A percentile compares a stretch with the other conserved stretches of the same genome.
Evolutionary conservation across 257 asterid species (phyloP).

Genomic region (Solanum sejunctum): DNA sequence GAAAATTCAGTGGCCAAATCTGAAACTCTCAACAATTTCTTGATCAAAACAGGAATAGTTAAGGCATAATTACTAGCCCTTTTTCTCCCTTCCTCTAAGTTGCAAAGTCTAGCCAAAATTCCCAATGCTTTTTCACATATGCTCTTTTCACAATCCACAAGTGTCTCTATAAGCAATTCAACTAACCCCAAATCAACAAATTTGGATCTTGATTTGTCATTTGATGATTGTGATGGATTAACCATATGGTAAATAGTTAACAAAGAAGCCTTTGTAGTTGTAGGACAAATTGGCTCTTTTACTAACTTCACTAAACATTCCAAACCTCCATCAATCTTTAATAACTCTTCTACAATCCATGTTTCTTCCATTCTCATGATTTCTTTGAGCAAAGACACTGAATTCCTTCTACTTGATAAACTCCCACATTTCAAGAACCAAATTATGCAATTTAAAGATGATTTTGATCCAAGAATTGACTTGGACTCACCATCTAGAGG

Average conservation of each 20-base stretch:
- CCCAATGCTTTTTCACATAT: slow-evolving; percentile 42
- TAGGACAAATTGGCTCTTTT: slow-evolving; percentile 36
- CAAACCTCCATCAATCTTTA: slow-evolving; percentile 13
- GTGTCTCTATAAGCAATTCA: slow-evolving; percentile 18
- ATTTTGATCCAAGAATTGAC: slow-evolving; percentile 13
- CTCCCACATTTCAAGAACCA: slow-evolving; percentile 25
- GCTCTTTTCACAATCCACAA: slow-evolving; percentile 38
- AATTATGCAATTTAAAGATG: slow-evolving; percentile 14
- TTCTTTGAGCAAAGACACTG: slow-evolving; percentile 9
- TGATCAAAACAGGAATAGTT: slow-evolving; percentile 32
- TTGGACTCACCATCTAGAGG: slow-evolving; percentile 21
- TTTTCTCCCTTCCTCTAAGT: slow-evolving; percentile 15
- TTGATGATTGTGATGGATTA: background rate
- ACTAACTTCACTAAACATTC: slow-evolving; percentile 26
- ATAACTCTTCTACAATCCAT: background rate
- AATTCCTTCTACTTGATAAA: slow-evolving; percentile 11
- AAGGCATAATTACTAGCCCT: slow-evolving; percentile 23
- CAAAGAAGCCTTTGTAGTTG: slow-evolving; percentile 36
- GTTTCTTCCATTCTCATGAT: background rate
- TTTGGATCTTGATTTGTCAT: background rate
- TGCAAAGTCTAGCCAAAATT: slow-evolving; percentile 33
- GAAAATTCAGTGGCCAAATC: slow-evolving; percentile 37
- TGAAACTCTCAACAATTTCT: slow-evolving; percentile 45
- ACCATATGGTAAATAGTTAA: slow-evolving; percentile 25
- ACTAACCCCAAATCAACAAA: slow-evolving; percentile 27